phyloP scores from a whole-genome alignment of 345 rosid species.

The Eucalyptus curtisii region DNA sequence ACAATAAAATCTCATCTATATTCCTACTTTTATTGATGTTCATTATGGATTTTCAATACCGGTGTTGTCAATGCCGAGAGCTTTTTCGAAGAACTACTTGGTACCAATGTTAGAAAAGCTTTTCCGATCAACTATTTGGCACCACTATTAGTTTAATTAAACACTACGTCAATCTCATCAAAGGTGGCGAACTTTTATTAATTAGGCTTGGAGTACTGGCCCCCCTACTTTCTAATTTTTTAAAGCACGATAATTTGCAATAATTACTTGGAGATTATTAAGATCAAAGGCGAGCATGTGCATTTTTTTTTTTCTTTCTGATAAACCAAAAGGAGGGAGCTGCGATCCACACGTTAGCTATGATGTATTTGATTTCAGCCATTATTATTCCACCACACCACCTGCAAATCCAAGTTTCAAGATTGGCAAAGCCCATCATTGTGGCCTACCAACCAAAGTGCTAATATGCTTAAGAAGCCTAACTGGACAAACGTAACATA shows the following conservation, averaged over 20 bases:
- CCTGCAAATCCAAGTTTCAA: neutral
- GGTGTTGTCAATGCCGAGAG: neutral
- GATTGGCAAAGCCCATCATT: neutral
- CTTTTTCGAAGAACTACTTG: neutral
- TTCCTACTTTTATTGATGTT: neutral
- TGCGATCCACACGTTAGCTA: neutral
- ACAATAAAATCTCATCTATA: neutral
- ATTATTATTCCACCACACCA: neutral
- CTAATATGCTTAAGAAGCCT: neutral
- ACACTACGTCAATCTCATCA: neutral
- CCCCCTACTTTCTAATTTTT: neutral
- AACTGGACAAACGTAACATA: rapidly evolving
- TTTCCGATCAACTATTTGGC: neutral
- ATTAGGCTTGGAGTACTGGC: neutral
- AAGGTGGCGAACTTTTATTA: neutral
- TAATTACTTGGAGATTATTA: neutral
- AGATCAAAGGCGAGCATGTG: neutral
- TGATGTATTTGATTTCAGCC: neutral
- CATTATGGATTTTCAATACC: neutral
- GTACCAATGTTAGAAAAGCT: too few relatives aligned
- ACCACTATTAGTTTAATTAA: neutral
- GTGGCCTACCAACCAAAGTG: neutral
- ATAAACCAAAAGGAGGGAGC: neutral
- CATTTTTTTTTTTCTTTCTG: neutral
- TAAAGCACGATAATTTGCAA: neutral